Evolutionary conservation across 768 basidiomycete genomes (phyloP), one percentile per base, ranked within the genome.

Genomic region (Russula sp.): DNA sequence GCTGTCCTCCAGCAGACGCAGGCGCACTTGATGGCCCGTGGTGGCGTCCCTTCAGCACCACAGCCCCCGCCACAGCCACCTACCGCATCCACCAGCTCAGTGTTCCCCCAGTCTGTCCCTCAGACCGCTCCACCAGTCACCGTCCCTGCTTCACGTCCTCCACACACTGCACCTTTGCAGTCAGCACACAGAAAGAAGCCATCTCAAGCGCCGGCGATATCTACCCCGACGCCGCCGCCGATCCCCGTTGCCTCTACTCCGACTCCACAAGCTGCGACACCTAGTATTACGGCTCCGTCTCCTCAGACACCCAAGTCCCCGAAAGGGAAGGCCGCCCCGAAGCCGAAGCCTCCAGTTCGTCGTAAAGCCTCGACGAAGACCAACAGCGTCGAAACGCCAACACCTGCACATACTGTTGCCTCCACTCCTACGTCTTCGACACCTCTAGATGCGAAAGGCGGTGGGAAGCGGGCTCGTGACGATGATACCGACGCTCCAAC

Each of bases 251-350:
- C 42, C n/a, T 67, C 68, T 7, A 67, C 68, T 18, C 66, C 68
- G 13, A 63, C 61, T n/a, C 54, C 61, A 8, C 68, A 64, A 46
- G 66, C 62, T 9, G 34, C 56, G 9, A 67, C 67, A n/a, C 67
- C 67, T 26, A 51, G 65, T n/a, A 49, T 63, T 24, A 56, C 62
- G 22, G 63, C 62, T 5, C 49, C 66, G 24, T 69, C 68, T 38
- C 68, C 68, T 57, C 68, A 69, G 51, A 69, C 68, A 5, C 83
- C 87, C 1, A 90, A 86, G 73, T 90, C 90, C 5, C 90, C 90
- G 0, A 88, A 85, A 71, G 73, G 73, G 58, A 89, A 84, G 72
- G 71, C 77, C 1, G 59, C 74, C 18, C 49, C 78, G n/a, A 88
- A 83, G 73, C 61, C 78, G 18, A 85, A 81, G 70, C 61, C 34